A percentile compares a stretch with the other conserved stretches of the same genome.
These are phyloP conservation scores for Termitomyces sp. DNA, from an alignment of 768 basidiomycete species.

Conservation along the genomic window DNA sequence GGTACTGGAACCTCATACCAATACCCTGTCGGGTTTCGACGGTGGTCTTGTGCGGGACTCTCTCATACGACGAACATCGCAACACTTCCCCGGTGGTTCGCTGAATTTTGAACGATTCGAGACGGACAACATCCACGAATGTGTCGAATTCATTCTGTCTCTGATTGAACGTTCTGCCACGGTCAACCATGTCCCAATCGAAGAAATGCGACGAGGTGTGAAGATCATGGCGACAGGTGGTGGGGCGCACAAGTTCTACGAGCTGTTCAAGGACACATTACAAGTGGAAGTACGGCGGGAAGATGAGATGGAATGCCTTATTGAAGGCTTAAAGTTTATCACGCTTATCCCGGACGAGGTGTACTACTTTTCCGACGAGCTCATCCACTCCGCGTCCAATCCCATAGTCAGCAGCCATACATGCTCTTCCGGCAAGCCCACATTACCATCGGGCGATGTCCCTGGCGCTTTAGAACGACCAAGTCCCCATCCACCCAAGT, in stretches of 20 bases:
- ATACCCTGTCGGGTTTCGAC: conserved; percentile 29
- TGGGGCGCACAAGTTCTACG: conserved; percentile 92
- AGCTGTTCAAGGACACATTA: conserved; percentile 66
- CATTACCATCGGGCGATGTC: conserved; percentile 4
- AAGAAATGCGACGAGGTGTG: conserved; percentile 87
- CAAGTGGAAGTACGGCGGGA: conserved; percentile 84
- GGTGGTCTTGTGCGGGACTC: conserved; percentile 50
- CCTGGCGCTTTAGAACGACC: conserved; percentile 61
- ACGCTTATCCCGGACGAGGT: conserved; percentile 95
- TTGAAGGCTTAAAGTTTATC: conserved; percentile 94
- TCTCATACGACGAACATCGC: conserved; percentile 62
- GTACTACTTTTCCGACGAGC: conserved; percentile 97
- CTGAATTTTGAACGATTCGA: conserved; percentile 98
- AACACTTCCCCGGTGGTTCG: conserved; percentile 92
- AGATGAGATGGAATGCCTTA: conserved; percentile 99
- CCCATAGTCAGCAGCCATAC: conserved; percentile 5
- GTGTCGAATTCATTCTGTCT: conserved; percentile 80
- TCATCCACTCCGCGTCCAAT: conserved; percentile 60
- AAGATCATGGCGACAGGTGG: conserved; percentile 99
- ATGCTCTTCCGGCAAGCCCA: conserved; percentile 14
- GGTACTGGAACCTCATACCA: conserved; percentile 50
- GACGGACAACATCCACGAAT: conserved; percentile 79
- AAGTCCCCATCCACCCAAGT: conserved; percentile 85
- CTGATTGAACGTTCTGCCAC: conserved; percentile 83
- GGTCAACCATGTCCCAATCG: conserved; percentile 81